These are phyloP conservation scores for Globisporangium cystogenes DNA, from an alignment of 352 stramenopile genomes.

Conservation along the genomic window DNA sequence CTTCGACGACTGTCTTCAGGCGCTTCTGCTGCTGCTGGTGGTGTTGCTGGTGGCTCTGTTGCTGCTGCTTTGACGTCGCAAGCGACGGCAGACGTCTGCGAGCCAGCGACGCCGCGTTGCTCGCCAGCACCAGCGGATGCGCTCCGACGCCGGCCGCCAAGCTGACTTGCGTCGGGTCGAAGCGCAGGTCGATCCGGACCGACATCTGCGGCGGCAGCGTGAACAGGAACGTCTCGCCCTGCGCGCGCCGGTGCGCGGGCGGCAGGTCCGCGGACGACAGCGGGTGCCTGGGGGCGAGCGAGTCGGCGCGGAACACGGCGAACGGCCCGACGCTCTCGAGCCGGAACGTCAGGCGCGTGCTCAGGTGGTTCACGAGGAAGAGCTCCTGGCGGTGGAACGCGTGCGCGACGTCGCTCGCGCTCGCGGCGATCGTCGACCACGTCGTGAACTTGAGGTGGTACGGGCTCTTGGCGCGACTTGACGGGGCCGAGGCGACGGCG, in stretches of 20 bases:
- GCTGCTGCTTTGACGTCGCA: background rate
- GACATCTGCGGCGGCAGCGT: constrained; percentile 58
- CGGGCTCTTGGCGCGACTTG: background rate
- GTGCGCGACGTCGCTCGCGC: constrained; percentile 17
- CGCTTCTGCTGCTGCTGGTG: constrained; percentile 7
- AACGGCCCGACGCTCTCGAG: constrained; percentile 64
- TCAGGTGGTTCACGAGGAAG: constrained; percentile 52
- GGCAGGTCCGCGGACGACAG: constrained; percentile 48
- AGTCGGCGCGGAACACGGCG: constrained; percentile 49
- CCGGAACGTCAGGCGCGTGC: constrained; percentile 59
- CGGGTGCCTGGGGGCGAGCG: constrained; percentile 55
- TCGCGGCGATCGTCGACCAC: constrained; percentile 49
- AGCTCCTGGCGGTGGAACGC: constrained; percentile 46
- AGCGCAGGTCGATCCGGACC: constrained; percentile 62
- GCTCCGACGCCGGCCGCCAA: background rate
- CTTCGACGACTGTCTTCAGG: constrained; percentile 25
- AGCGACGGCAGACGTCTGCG: background rate
- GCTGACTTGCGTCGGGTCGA: constrained; percentile 23
- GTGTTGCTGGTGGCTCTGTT: too few relatives aligned
- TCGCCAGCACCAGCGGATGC: background rate
- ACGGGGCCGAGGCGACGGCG: background rate
- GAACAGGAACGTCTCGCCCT: constrained; percentile 69
- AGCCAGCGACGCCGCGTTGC: background rate
- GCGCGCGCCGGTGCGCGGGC: constrained; percentile 40
- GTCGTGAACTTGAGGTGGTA: constrained; percentile 74